Evolutionary conservation across 768 basidiomycete species (phyloP).

Genomic region (Leccinum longicurvipes): DNA sequence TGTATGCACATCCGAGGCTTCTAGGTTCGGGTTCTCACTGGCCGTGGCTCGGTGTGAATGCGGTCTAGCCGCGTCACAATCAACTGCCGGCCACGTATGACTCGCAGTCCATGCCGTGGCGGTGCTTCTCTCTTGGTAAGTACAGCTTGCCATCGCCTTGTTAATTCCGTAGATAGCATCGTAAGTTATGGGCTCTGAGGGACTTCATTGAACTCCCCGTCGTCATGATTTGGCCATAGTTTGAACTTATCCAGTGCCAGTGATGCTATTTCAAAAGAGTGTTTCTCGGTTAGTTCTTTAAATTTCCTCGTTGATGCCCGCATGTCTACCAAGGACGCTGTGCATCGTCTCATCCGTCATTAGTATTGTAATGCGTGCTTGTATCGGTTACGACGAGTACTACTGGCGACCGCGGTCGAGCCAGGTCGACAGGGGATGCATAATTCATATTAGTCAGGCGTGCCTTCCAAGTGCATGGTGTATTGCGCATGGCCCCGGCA

Average conservation of each 20-base stretch:
- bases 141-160: not conserved
- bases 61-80: not conserved
- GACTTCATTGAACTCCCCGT: not conserved
- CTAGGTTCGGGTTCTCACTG: not conserved
- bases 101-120: not conserved
- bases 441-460: constrained; percentile 6
- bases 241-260: not conserved
- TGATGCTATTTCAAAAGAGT: not conserved
- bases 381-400: not conserved
- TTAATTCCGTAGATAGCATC: not conserved
- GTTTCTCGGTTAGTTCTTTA: not conserved
- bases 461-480: not conserved
- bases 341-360: not conserved
- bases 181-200: too few relatives aligned
- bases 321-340: not conserved
- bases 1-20: too few relatives aligned
- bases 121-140: not conserved
- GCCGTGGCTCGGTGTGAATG: not conserved
- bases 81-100: not conserved
- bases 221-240: too few relatives aligned
- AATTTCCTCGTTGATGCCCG: not conserved
- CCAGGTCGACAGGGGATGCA: not conserved
- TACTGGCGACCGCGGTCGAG: not conserved
- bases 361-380: not conserved
- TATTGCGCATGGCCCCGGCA: constrained; percentile 7